Conservation (phyloP, 495 filamentous ascomycete species). For the Penicillium bialowiezense region DNA sequence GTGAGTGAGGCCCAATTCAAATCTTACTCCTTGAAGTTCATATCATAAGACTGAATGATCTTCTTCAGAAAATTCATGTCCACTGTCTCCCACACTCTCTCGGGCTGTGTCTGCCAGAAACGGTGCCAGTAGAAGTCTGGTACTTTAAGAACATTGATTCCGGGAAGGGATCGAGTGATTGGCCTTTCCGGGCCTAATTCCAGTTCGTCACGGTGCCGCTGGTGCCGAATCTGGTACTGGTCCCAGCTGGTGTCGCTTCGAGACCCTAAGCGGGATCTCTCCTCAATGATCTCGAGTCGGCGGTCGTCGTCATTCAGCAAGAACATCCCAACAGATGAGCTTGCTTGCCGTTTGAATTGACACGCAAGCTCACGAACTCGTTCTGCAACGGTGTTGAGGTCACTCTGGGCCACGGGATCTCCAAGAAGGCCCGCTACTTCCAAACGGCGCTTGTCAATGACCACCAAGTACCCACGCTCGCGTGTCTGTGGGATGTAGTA, state of each 20-base stretch:
- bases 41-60: constrained; percentile 48
- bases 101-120: constrained; percentile 45
- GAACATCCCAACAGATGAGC: constrained; percentile 61
- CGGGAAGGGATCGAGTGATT: constrained; percentile 55
- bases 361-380: constrained; percentile 25
- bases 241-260: constrained; percentile 49
- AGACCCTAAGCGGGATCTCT: constrained; percentile 20
- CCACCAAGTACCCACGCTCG: constrained; percentile 68
- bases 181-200: constrained; percentile 52
- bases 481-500: constrained; percentile 82
- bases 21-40: constrained; percentile 60
- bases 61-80: constrained; percentile 60
- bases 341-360: constrained; percentile 55
- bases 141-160: constrained; percentile 39
- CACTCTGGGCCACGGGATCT: constrained; percentile 7
- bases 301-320: constrained; percentile 57
- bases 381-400: constrained; percentile 26
- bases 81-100: constrained; percentile 64
- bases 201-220: constrained; percentile 42
- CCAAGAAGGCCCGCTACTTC: constrained; percentile 11
- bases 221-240: constrained; percentile 54
- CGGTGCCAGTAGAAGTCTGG: constrained; percentile 55
- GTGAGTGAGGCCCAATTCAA: background rate
- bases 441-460: constrained; percentile 46
- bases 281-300: constrained; percentile 48